Conservation (phyloP, 2,329 filamentous ascomycete genomes). For the Aspergillus puulaauensis region DNA sequence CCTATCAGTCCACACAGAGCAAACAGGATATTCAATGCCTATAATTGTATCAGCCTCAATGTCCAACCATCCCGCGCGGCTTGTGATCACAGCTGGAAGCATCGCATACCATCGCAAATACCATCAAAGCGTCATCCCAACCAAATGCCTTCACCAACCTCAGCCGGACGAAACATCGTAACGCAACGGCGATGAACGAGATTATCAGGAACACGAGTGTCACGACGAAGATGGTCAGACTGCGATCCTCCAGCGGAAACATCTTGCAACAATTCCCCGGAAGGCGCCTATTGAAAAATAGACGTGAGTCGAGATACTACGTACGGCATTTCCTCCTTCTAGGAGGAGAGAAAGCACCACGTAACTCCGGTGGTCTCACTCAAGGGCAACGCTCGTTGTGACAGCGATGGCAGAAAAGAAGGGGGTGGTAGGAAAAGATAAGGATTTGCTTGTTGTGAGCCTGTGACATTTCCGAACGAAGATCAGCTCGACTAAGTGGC, state of each 20-base stretch:
- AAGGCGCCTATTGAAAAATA: constrained; percentile 8
- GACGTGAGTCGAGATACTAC: background rate
- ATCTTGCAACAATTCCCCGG: constrained; percentile 21
- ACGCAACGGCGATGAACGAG: constrained; percentile 32
- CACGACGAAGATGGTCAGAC: constrained; percentile 33
- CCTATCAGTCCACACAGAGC: constrained; percentile 36
- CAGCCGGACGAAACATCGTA: constrained; percentile 39
- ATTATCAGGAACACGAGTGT: constrained; percentile 32
- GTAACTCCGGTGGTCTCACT: constrained; percentile 4
- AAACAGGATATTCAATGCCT: constrained; percentile 36
- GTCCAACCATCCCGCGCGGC: background rate
- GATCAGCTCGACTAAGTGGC: background rate
- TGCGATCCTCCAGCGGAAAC: constrained; percentile 32
- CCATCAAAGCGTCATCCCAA: constrained; percentile 40
- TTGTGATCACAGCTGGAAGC: background rate
- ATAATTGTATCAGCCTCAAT: background rate
- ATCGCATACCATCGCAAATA: constrained; percentile 34
- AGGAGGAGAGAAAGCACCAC: background rate
- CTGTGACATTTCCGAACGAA: background rate
- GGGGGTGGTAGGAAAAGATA: background rate
- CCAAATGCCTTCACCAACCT: constrained; percentile 37
- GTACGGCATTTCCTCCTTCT: background rate
- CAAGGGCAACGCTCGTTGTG: background rate
- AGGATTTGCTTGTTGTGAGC: background rate
- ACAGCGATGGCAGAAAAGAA: background rate